Evolutionary conservation across 2,329 filamentous ascomycete genomes (phyloP).

Genomic region (Fusarium acutatum): DNA sequence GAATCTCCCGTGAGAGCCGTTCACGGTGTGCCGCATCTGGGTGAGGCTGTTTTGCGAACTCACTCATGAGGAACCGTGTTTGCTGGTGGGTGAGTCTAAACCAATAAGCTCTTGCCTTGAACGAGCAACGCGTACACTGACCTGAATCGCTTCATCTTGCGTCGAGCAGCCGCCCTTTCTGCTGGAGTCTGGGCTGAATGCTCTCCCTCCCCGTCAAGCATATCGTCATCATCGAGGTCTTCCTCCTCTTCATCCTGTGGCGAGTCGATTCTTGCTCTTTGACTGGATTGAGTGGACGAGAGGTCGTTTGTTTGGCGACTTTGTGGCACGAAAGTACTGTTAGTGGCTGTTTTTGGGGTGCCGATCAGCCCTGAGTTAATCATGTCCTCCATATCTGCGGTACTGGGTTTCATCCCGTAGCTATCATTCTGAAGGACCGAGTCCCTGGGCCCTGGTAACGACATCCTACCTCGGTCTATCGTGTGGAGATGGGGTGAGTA

Average conservation of each 20-base stretch:
- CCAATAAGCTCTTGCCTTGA: constrained; percentile 45
- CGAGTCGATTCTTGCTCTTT: constrained; percentile 47
- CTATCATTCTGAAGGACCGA: constrained; percentile 1
- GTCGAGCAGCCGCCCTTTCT: constrained; percentile 64
- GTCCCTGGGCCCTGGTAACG: constrained; percentile 5
- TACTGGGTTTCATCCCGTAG: constrained; percentile 10
- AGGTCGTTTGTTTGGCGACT: constrained; percentile 47
- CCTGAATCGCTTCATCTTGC: constrained; percentile 84
- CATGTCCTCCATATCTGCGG: neutral
- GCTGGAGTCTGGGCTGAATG: constrained; percentile 60
- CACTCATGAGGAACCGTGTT: constrained; percentile 96
- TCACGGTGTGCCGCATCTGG: constrained; percentile 92
- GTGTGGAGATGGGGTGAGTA: constrained; percentile 2
- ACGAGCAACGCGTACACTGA: constrained; percentile 48
- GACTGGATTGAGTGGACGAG: constrained; percentile 45
- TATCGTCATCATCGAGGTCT: constrained; percentile 64
- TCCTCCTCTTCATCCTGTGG: constrained; percentile 62
- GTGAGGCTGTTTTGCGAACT: constrained; percentile 94
- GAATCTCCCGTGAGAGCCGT: constrained; percentile 86
- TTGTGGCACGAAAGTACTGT: constrained; percentile 30
- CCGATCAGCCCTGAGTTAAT: neutral
- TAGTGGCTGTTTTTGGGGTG: neutral
- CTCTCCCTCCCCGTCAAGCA: constrained; percentile 54
- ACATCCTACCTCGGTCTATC: constrained; percentile 1
- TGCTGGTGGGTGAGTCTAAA: constrained; percentile 90